These are phyloP conservation scores for Erodium trifolium DNA, from an alignment of 441 rosid species.

Conservation along the genomic window DNA sequence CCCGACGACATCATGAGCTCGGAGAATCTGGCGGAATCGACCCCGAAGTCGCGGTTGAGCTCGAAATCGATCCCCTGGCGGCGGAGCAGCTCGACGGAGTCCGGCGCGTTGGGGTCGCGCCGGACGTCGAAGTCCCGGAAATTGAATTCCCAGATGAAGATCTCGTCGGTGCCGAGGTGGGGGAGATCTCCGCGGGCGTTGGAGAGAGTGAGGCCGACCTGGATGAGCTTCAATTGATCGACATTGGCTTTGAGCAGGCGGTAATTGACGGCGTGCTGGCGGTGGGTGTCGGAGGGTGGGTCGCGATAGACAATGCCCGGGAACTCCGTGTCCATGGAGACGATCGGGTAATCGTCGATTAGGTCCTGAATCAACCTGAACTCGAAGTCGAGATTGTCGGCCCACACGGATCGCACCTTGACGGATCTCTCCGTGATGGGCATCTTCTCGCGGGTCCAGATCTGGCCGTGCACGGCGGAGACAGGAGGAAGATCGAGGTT, in stretches of 20 bases:
- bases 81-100: conserved; percentile 47
- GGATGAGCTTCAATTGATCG: conserved; percentile 48
- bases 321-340: conserved; percentile 65
- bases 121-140: conserved; percentile 45
- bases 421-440: conserved; percentile 16
- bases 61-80: conserved; percentile 53
- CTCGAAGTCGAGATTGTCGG: conserved; percentile 36
- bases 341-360: conserved; percentile 35
- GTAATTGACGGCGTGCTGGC: conserved; percentile 28
- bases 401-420: conserved; percentile 42
- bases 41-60: conserved; percentile 33
- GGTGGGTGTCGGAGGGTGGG: conserved; percentile 8
- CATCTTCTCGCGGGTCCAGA: conserved; percentile 9
- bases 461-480: not conserved
- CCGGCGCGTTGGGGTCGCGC: conserved; percentile 38
- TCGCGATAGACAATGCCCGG: conserved; percentile 48
- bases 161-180: conserved; percentile 35
- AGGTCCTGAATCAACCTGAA: conserved; percentile 32
- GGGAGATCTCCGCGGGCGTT: conserved; percentile 45
- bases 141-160: conserved; percentile 57
- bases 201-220: conserved; percentile 47
- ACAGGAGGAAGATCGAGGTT: too few relatives aligned
- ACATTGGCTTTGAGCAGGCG: conserved; percentile 46
- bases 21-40: conserved; percentile 38
- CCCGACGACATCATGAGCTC: conserved; percentile 59